Base-by-base conservation (phyloP, 805 yeast species). In the Blastobotrys peoriensis region DNA sequence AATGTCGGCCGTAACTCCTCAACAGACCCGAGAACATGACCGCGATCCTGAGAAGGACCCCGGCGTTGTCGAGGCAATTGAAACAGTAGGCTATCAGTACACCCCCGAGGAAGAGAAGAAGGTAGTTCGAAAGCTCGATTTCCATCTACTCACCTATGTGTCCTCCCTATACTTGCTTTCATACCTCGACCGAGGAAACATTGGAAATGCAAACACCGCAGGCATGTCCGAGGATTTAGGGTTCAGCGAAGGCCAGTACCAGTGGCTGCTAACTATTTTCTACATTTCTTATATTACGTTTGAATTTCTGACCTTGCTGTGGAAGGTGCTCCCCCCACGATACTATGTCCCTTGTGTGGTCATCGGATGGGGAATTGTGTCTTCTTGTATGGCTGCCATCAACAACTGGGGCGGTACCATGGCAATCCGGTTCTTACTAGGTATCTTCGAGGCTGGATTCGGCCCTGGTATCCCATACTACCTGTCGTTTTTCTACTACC, bases 161-260 rank as follows among this genome's bases (percentile, higher is more conserved):
- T 70, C 74, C 22, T 54, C 64, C 28, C 62, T 75, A 25, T 74
- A 74, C 48, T 67, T 75, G 45, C 59, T 74, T 40, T 70, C 74
- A 41, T 75, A 69, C 50, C 59, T 75, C 45, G 79, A 75, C 56
- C 54, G 79, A 44, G 71, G 74, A 49, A 74, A 73, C 49, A 70
- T 75, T 49, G 79, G 79, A 8, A 68, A 72, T 51, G 79, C 79
- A 3, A 64, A 75, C 47, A 62, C 73, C 34, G 79, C 74, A 34
- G 77, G 76, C 13, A 55, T 75, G 45, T 65, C 66, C 49, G 64
- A 64, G 8, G 78, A 71, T 46, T 55, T 73, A 45, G 61, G 65
- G 2, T 58, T 74, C 40, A 40, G 52, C 2, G 73, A 73, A 10
- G 51, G 54, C 40, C 69, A 74, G 52, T 74, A 70, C 51, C 69